Conservation (phyloP, 1,284 basidiomycete genomes). For the Volvariella volvacea region DNA sequence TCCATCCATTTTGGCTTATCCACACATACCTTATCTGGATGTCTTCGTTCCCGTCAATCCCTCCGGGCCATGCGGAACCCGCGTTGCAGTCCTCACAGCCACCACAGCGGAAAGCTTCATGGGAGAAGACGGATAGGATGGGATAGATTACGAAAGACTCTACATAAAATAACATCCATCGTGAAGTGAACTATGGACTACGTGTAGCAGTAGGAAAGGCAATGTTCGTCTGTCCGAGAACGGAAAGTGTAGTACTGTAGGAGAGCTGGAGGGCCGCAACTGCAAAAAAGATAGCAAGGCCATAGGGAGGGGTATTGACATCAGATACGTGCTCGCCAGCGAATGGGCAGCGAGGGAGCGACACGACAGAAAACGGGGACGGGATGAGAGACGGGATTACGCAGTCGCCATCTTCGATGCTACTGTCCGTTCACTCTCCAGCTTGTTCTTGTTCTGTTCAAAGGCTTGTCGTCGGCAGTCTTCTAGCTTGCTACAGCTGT, state of each 20-base stretch:
- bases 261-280: neutral
- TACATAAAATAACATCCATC: slow-evolving; percentile 1
- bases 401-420: slow-evolving; percentile 78
- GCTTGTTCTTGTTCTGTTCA: slow-evolving; percentile 77
- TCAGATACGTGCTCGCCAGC: neutral
- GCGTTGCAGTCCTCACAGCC: too few relatives aligned
- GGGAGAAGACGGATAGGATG: slow-evolving; percentile 2
- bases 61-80: too few relatives aligned
- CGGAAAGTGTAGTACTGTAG: neutral
- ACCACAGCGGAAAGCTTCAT: neutral
- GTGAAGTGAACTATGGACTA: neutral
- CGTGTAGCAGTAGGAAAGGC: neutral
- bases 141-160: slow-evolving; percentile 2
- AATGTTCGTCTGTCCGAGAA: slow-evolving; percentile 4
- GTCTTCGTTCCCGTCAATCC: too few relatives aligned
- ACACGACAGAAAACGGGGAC: slow-evolving; percentile 9
- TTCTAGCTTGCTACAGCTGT: slow-evolving; percentile 71
- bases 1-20: too few relatives aligned
- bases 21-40: too few relatives aligned
- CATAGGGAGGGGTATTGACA: neutral
- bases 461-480: slow-evolving; percentile 81
- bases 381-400: slow-evolving; percentile 26
- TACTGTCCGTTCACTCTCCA: slow-evolving; percentile 82
- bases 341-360: slow-evolving; percentile 10
- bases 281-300: slow-evolving; percentile 4